Base-by-base conservation (phyloP, 345 rosid species). In the Citrus sp. region DNA sequence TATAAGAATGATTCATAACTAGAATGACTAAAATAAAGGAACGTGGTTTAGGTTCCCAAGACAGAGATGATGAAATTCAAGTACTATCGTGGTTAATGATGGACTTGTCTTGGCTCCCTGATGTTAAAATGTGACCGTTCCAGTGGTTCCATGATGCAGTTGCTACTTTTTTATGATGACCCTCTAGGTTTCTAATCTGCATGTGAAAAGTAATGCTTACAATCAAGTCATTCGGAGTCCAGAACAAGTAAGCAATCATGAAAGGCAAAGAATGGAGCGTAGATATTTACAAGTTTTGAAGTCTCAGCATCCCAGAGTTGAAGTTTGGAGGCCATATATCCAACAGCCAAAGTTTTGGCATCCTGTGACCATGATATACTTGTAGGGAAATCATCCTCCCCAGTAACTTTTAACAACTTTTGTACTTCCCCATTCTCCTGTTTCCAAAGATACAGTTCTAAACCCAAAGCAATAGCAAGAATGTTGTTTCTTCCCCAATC, bases 21-120 rank as follows among this genome's bases (percentile, higher is more conserved):
- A n/a, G 30, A 54, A 32, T 54, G 7, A 61, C 24, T 32, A 55
- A 54, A 22, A 14, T 58, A 27, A 28, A 54, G 28, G 18, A 19
- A 38, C 4, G 40, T 9, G 27, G 24, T 65, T 27, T 13, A 35
- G 77, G 6, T 40, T 62, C 34, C 28, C 12, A 18, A 6, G 27
- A 46, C 30, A 61, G 32, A 13, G 30, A n/a, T 32, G 27, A 9
- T 19, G 28, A 37, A 59, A 59, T 75, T 66, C 54, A 78, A 42
- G 9, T 82, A 89, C 92, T 87, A 73, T 89, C 90, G 37, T 86
- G 88, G 64, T 83, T 86, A 49, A 86, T 71, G 75, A 89, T 89
- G 60, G 81, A 78, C 79, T 79, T 86, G 78, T 87, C 90, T 2
- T 28, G 73, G 86, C 89, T 82, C 74, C 89, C 92, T n/a, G 89